These are phyloP conservation scores for Sporothrix brasiliensis DNA, from an alignment of 2,329 filamentous ascomycete species.

Conservation along the genomic window DNA sequence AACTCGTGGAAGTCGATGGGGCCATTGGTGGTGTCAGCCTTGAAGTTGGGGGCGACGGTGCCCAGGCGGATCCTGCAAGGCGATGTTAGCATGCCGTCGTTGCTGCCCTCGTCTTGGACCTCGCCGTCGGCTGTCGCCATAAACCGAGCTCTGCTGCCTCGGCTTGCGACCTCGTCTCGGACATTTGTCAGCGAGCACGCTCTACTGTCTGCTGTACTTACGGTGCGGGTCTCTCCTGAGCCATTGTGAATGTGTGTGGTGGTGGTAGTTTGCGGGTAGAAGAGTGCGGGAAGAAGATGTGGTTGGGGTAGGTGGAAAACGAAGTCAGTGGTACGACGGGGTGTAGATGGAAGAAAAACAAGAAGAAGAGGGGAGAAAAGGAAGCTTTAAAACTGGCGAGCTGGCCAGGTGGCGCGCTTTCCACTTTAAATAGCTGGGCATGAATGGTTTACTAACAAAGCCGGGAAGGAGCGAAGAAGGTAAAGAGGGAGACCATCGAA, in stretches of 20 bases:
- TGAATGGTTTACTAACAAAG: not conserved
- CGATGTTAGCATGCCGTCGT: conserved; percentile 16
- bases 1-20: conserved; percentile 83
- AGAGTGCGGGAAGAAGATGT: conserved; percentile 8
- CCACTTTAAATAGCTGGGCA: conserved; percentile 27
- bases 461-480: conserved; percentile 10
- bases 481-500: conserved; percentile 9
- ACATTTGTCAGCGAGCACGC: not conserved
- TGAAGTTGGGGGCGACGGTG: conserved; percentile 75
- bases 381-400: conserved; percentile 17
- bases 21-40: conserved; percentile 76
- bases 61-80: conserved; percentile 63
- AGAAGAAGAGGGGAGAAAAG: not conserved
- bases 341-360: not conserved
- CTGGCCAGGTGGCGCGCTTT: conserved; percentile 9
- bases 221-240: conserved; percentile 43
- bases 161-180: not conserved
- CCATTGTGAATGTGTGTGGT: conserved; percentile 41
- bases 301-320: conserved; percentile 1
- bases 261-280: not conserved
- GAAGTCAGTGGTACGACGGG: conserved; percentile 18
- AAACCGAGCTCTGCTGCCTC: not conserved
- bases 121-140: not conserved
- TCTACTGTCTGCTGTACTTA: conserved; percentile 37
- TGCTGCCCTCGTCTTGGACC: not conserved